Evolutionary conservation across 257 asterid species (phyloP).

Genomic region (Nicotiana sylvestris): DNA sequence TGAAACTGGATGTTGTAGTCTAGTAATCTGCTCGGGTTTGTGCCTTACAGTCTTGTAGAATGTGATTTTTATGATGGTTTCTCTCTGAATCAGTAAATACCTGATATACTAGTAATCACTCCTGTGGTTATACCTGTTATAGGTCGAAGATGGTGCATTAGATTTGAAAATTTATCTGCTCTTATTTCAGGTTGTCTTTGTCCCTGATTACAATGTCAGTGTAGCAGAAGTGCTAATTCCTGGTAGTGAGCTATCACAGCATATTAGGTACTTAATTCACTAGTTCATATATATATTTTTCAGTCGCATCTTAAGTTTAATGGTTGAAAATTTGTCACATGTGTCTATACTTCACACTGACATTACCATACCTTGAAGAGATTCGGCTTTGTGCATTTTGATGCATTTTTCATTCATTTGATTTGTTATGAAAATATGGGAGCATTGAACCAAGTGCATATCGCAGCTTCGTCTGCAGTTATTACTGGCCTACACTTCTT

Average conservation of each 20-base stretch:
- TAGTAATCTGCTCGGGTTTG: neutral
- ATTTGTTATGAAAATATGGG: neutral
- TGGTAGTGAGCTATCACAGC: constrained; percentile 82
- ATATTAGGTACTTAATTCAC: constrained; percentile 53
- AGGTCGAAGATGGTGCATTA: neutral
- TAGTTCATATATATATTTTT: neutral
- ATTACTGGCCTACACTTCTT: neutral
- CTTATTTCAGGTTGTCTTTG: constrained; percentile 51
- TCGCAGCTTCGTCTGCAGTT: neutral
- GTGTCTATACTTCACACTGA: neutral
- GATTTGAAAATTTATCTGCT: neutral
- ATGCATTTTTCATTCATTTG: neutral
- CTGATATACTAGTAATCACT: neutral
- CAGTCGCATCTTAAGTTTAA: neutral
- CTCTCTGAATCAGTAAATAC: neutral
- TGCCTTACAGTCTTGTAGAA: neutral
- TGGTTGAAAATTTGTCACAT: neutral
- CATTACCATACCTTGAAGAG: neutral
- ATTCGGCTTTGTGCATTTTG: neutral
- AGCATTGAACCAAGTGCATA: neutral
- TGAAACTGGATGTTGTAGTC: no score
- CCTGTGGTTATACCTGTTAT: neutral
- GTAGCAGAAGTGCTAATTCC: constrained; percentile 80
- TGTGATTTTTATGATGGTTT: neutral
- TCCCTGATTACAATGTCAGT: constrained; percentile 85